Evolutionary conservation across 192 early-diverging fungal genomes (phyloP), one percentile per base, ranked within the genome.

Genomic region (Mortierella alpina): DNA sequence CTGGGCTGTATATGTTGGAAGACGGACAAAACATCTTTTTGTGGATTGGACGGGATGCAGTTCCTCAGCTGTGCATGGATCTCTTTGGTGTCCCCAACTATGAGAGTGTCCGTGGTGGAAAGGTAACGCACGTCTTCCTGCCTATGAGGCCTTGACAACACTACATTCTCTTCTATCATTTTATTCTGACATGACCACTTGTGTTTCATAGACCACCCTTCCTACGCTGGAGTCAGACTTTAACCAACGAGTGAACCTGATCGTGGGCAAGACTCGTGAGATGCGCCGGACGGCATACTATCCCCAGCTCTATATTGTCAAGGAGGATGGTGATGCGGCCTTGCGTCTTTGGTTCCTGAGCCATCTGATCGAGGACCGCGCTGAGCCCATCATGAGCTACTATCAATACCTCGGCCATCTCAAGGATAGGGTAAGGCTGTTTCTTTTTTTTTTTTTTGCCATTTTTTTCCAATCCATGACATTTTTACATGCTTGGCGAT

Each of bases 331-430:
- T 15, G 96, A 97, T 67, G 90, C 92, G 22, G 86, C 84, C 7
- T 63, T 97, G 67, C 89, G 97, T 7, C 86, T 93, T 85, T 88
- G 89, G 93, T 95, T 98, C 86, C 69, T 95, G 70, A 90, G 92
- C 59, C 94, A 95, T 70, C 82, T 99, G 73, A 88, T 97, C n/a
- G 96, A 98, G 76, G 97, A 99, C 80, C 91, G 95, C 60, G 93
- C 92, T 41, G 92, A 96, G 49, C 88, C 86, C 56, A 87, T 90
- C 0, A 89, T 90, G 84, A 93, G 92, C 69, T 94, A 93, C 78
- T 87, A 88, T 69, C 94, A 95, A 83, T 93, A 92, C 81, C 85
- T 95, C 11, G 85, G 83, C 53, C 87, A 91, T 68, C 72, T 95
- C 52, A 92, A 93, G 66, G 94, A 95, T 74, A 90, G 89, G 83